Percentiles rank a stretch among this genome's conserved stretches.
Conservation (phyloP, 495 filamentous ascomycete species). For the Penicillium robsamsonii region DNA sequence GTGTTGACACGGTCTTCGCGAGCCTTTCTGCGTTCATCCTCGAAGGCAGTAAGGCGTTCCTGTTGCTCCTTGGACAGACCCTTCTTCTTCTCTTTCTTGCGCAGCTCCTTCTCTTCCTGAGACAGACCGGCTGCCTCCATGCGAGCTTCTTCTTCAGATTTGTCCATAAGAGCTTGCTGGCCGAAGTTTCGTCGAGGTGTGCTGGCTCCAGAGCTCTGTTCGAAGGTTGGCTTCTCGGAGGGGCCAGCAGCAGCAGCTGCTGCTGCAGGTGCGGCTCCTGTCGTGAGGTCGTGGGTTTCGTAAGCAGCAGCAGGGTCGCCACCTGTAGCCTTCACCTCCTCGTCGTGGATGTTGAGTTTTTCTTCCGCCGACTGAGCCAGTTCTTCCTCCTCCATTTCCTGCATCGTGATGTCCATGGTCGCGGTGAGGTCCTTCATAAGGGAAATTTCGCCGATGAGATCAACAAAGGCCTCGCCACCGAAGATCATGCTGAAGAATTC, state of each 20-base stretch:
- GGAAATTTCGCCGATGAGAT: slow-evolving; percentile 87
- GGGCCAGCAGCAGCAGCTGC: slow-evolving; percentile 20
- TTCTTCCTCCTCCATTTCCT: slow-evolving; percentile 65
- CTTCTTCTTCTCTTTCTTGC: slow-evolving; percentile 87
- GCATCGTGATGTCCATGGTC: slow-evolving; percentile 87
- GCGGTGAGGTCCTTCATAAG: slow-evolving; percentile 88
- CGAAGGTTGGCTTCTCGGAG: slow-evolving; percentile 26
- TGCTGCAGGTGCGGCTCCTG: slow-evolving; percentile 21
- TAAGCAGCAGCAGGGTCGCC: slow-evolving; percentile 26
- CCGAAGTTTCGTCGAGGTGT: slow-evolving; percentile 67
- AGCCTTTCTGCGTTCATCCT: slow-evolving; percentile 76
- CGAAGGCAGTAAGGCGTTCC: slow-evolving; percentile 83
- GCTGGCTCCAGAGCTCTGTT: slow-evolving; percentile 55
- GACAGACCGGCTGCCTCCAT: slow-evolving; percentile 67
- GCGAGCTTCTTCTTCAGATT: slow-evolving; percentile 79
- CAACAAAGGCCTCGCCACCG: slow-evolving; percentile 91
- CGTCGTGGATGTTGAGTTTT: slow-evolving; percentile 48
- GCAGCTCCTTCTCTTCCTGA: slow-evolving; percentile 72
- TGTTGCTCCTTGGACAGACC: slow-evolving; percentile 82
- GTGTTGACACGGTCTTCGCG: slow-evolving; percentile 90
- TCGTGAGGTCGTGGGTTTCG: slow-evolving; percentile 22
- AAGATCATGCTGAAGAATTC: slow-evolving; percentile 99
- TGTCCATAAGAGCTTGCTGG: slow-evolving; percentile 84
- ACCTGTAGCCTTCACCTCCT: slow-evolving; percentile 38
- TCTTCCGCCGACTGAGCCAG: slow-evolving; percentile 52